These are phyloP conservation scores for Prunus padus DNA, from an alignment of 306 rosid species.

Conservation along the genomic window DNA sequence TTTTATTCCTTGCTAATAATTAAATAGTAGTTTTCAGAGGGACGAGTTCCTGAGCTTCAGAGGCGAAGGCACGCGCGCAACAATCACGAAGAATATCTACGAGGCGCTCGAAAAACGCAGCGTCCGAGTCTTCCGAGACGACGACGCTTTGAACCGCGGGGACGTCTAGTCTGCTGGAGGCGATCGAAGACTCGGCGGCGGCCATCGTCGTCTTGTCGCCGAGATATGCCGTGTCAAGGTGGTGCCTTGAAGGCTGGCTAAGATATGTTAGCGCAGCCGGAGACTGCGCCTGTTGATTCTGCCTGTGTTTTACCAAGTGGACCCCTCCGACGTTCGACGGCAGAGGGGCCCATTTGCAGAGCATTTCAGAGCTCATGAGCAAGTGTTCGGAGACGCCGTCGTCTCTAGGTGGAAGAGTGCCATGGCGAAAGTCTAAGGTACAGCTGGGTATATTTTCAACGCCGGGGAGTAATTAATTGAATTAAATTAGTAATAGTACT, in stretches of 20 bases:
- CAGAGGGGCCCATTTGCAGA: conserved; percentile 44
- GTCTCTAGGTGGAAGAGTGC: conserved; percentile 46
- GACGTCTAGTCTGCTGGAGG: conserved; percentile 49
- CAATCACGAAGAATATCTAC: conserved; percentile 31
- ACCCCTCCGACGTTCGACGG: conserved; percentile 47
- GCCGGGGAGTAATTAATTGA: conserved; percentile 8
- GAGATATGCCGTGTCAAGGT: conserved; percentile 39
- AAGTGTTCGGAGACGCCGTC: neutral
- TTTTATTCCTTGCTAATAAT: too few species aligned
- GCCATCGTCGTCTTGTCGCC: conserved; percentile 43
- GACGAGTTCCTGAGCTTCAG: conserved; percentile 60
- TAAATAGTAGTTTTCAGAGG: too few species aligned
- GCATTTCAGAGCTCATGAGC: conserved; percentile 26
- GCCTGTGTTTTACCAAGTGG: conserved; percentile 50
- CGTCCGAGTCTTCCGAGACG: conserved; percentile 46
- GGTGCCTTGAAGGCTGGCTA: conserved; percentile 51
- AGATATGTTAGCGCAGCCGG: conserved; percentile 38
- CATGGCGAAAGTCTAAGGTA: conserved; percentile 52
- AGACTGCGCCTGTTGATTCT: conserved; percentile 28
- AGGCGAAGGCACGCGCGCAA: conserved; percentile 39
- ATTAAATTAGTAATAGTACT: neutral
- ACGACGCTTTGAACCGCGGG: conserved; percentile 42
- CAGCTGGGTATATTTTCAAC: conserved; percentile 36
- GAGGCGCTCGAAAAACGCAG: conserved; percentile 26
- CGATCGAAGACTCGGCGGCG: conserved; percentile 59